Conservation (phyloP, 805 yeast genomes). For the Starmerella scarabaei region DNA sequence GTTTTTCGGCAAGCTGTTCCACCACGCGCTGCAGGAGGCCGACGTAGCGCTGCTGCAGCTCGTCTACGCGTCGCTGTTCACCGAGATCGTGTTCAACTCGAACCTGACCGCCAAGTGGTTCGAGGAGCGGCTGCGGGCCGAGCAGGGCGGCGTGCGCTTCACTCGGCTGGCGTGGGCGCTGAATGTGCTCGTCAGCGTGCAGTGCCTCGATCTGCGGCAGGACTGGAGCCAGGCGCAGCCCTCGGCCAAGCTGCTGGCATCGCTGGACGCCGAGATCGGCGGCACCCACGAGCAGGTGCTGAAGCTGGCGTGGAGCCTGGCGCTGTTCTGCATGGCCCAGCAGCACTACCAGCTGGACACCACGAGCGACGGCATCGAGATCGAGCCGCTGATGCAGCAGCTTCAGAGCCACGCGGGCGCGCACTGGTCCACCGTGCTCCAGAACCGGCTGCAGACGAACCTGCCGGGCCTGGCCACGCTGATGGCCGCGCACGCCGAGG, state of each 20-base stretch:
- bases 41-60: slow-evolving; percentile 15
- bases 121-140: slow-evolving; percentile 5
- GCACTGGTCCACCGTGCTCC: slow-evolving; percentile 16
- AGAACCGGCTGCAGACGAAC: slow-evolving; percentile 7
- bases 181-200: slow-evolving; percentile 16
- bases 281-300: slow-evolving; percentile 2
- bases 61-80: slow-evolving; percentile 16
- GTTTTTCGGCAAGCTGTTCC: slow-evolving; percentile 17
- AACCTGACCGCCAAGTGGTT: slow-evolving; percentile 17
- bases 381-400: slow-evolving; percentile 11
- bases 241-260: slow-evolving; percentile 15
- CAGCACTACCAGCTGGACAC: slow-evolving; percentile 13
- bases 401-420: slow-evolving; percentile 10
- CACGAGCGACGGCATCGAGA: slow-evolving; percentile 6
- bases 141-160: background rate
- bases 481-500: slow-evolving; percentile 9
- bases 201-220: slow-evolving; percentile 24
- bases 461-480: slow-evolving; percentile 9
- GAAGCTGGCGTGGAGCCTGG: slow-evolving; percentile 25
- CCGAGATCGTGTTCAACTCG: slow-evolving; percentile 19
- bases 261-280: slow-evolving; percentile 14
- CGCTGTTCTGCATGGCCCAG: slow-evolving; percentile 20
- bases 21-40: slow-evolving; percentile 4
- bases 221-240: slow-evolving; percentile 16
- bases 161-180: slow-evolving; percentile 8